phyloP scores from a whole-genome alignment of 176 grass and related monocot species.

The Guadua angustifolia region DNA sequence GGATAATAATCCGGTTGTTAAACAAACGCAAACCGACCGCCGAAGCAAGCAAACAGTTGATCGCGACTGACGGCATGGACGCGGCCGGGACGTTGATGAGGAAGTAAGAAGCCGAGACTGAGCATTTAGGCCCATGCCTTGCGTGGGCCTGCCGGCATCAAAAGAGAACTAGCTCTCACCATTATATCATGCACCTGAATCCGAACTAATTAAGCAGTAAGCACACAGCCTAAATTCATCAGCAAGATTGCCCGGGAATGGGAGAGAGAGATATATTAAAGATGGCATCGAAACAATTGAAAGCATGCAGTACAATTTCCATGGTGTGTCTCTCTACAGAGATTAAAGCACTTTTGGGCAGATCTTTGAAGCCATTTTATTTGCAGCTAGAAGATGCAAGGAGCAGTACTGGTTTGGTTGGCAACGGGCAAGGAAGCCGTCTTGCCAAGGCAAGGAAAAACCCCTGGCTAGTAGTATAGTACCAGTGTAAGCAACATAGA shows the following conservation, averaged over 20 bases:
- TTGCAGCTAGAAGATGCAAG: background rate
- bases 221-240: background rate
- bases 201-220: background rate
- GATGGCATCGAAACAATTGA: conserved; percentile 14
- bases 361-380: conserved; percentile 1
- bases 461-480: background rate
- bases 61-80: too few relatives aligned
- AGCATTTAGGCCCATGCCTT: background rate
- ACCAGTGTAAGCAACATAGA: background rate
- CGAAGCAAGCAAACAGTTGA: too few relatives aligned
- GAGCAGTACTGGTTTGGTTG: background rate
- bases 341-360: conserved; percentile 4
- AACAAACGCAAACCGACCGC: too few relatives aligned
- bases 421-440: conserved; percentile 28
- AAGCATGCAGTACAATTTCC: background rate
- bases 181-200: background rate
- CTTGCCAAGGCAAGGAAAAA: conserved; percentile 41
- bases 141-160: background rate
- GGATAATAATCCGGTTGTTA: too few relatives aligned
- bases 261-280: background rate
- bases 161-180: background rate
- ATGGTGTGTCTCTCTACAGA: background rate
- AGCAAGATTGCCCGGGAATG: background rate
- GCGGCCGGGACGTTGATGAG: too few relatives aligned
- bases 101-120: too few relatives aligned